Percentiles rank a stretch among this genome's conserved stretches.
These are phyloP conservation scores for Verticillium isaacii DNA, from an alignment of 2,329 filamentous ascomycete genomes.

Conservation along the genomic window DNA sequence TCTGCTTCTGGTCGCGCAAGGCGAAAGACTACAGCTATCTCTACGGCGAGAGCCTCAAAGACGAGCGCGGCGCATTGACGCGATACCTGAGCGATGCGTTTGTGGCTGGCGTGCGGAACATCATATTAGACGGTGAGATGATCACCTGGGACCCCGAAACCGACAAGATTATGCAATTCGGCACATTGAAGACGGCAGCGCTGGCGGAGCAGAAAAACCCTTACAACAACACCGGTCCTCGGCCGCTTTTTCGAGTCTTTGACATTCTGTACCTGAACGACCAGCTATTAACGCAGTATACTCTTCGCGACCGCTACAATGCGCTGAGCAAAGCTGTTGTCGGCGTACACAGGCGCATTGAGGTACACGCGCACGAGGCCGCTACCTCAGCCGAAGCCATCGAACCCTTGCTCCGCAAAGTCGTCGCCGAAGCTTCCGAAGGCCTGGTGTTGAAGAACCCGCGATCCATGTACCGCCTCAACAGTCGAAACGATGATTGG, in stretches of 20 bases:
- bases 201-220: slow-evolving; percentile 73
- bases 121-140: slow-evolving; percentile 97
- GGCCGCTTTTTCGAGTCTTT: slow-evolving; percentile 81
- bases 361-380: slow-evolving; percentile 70
- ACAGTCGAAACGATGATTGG: slow-evolving; percentile 92
- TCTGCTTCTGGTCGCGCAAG: slow-evolving; percentile 91
- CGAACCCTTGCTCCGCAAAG: slow-evolving; percentile 72
- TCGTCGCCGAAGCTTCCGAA: slow-evolving; percentile 83
- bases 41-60: slow-evolving; percentile 73
- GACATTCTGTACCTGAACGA: slow-evolving; percentile 90
- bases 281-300: slow-evolving; percentile 73
- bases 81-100: slow-evolving; percentile 77
- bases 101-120: slow-evolving; percentile 68
- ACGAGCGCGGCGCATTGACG: slow-evolving; percentile 73
- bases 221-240: slow-evolving; percentile 55
- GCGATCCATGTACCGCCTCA: slow-evolving; percentile 77
- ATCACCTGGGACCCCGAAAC: slow-evolving; percentile 91
- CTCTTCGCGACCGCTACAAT: slow-evolving; percentile 71
- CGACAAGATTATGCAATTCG: slow-evolving; percentile 83
- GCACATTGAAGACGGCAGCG: slow-evolving; percentile 88
- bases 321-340: slow-evolving; percentile 70
- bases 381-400: slow-evolving; percentile 67
- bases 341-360: slow-evolving; percentile 69
- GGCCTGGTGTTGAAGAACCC: slow-evolving; percentile 94
- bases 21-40: slow-evolving; percentile 95